Evolutionary conservation across 129 eudicot genomes (phyloP).

Genomic region (Helianthus annuus): DNA sequence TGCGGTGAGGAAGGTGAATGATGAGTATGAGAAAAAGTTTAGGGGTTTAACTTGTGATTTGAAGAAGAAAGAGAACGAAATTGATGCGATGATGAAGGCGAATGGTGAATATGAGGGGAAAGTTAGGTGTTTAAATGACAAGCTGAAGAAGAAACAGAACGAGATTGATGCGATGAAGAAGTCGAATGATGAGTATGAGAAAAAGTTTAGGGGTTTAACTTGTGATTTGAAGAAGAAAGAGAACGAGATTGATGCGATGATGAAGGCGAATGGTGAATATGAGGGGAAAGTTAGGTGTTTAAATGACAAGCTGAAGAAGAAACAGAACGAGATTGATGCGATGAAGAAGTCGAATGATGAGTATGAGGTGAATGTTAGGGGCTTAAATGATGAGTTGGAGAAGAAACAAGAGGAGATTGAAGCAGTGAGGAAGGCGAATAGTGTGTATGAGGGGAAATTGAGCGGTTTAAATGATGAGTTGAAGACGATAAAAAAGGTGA

Average conservation of each 20-base stretch:
- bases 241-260: not conserved
- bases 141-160: not conserved
- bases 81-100: not conserved
- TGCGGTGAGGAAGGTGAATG: too few species aligned
- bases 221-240: slow-evolving; percentile 14
- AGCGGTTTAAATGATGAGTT: not conserved
- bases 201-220: not conserved
- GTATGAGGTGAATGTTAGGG: not conserved
- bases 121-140: too few species aligned
- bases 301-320: not conserved
- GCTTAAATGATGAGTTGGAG: slow-evolving; percentile 16
- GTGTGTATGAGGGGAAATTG: not conserved
- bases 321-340: not conserved
- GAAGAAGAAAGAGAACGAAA: slow-evolving; percentile 2
- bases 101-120: too few species aligned
- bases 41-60: slow-evolving; percentile 10
- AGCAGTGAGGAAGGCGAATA: not conserved
- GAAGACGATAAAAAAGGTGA: too few species aligned
- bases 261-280: too few species aligned
- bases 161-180: slow-evolving; percentile 1
- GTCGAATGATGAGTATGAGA: not conserved
- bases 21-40: not conserved
- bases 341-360: slow-evolving; percentile 7
- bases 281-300: too few species aligned
- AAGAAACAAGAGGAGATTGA: not conserved